Percentiles rank a stretch among this genome's conserved stretches.
Evolutionary conservation across 2,329 filamentous ascomycete species (phyloP).

Genomic region (Chaetomiaceae sp.): DNA sequence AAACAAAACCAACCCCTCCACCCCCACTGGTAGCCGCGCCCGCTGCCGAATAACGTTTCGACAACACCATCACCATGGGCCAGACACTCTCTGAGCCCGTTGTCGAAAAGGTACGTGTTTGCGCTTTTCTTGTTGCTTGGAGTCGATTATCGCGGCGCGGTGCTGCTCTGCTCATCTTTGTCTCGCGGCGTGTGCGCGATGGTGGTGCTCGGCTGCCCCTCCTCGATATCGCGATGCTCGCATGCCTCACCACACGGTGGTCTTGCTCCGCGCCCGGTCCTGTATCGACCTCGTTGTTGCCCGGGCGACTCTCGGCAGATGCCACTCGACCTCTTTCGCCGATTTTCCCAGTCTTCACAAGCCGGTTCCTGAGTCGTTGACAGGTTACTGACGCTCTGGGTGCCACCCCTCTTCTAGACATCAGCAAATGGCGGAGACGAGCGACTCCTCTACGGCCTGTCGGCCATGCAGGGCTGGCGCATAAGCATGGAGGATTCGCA

Average conservation of each 20-base stretch:
- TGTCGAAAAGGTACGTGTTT: slow-evolving; percentile 83
- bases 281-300: background rate
- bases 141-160: background rate
- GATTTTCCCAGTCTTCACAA: no score
- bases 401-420: slow-evolving; percentile 49
- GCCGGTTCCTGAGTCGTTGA: background rate
- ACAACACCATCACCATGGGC: slow-evolving; percentile 66
- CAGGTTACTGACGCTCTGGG: slow-evolving; percentile 27
- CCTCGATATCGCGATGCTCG: slow-evolving; percentile 3
- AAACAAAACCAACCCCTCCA: slow-evolving; percentile 24
- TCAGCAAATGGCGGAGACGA: slow-evolving; percentile 92
- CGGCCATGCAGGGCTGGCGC: slow-evolving; percentile 99
- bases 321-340: background rate
- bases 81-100: slow-evolving; percentile 99
- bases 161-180: background rate
- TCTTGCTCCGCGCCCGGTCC: background rate
- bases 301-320: background rate
- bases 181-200: background rate
- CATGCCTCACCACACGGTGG: background rate
- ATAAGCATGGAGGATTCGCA: slow-evolving; percentile 99
- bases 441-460: slow-evolving; percentile 86
- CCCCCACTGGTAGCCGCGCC: slow-evolving; percentile 28
- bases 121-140: background rate
- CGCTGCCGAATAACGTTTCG: slow-evolving; percentile 29
- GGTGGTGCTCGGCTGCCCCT: background rate